Evolutionary conservation across 2,329 filamentous ascomycete genomes (phyloP).

Genomic region (Nemania abortiva): DNA sequence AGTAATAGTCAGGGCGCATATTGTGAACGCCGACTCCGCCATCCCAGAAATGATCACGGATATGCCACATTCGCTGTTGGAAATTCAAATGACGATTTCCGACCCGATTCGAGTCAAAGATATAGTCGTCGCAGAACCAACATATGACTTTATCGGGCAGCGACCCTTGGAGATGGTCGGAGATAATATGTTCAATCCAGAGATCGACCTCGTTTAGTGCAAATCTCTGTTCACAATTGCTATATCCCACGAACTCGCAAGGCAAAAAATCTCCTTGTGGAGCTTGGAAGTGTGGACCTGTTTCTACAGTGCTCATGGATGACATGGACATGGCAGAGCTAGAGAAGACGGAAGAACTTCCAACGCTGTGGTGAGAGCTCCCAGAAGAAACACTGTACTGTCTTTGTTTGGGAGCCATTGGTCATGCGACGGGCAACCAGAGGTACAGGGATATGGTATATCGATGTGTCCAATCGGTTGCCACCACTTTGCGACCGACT

Average conservation of each 20-base stretch:
- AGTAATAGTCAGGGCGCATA: conserved; percentile 90
- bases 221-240: conserved; percentile 56
- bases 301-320: conserved; percentile 1
- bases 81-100: conserved; percentile 50
- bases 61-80: conserved; percentile 61
- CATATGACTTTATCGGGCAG: conserved; percentile 58
- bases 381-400: conserved; percentile 21
- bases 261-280: conserved; percentile 52
- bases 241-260: conserved; percentile 60
- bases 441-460: not conserved
- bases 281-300: not conserved
- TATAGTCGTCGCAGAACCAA: conserved; percentile 62
- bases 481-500: conserved; percentile 10
- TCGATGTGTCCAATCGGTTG: conserved; percentile 4
- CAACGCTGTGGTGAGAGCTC: not conserved
- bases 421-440: not conserved
- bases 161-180: conserved; percentile 52
- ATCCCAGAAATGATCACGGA: conserved; percentile 58
- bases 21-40: conserved; percentile 41
- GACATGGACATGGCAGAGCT: not conserved
- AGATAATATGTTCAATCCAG: conserved; percentile 62
- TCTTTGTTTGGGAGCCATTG: conserved; percentile 13
- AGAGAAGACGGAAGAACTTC: conserved; percentile 1
- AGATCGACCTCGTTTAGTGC: conserved; percentile 51
- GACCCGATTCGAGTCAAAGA: conserved; percentile 49